These are phyloP conservation scores for Ophiostoma ulmi DNA, from an alignment of 2,329 filamentous ascomycete genomes.

Conservation along the genomic window DNA sequence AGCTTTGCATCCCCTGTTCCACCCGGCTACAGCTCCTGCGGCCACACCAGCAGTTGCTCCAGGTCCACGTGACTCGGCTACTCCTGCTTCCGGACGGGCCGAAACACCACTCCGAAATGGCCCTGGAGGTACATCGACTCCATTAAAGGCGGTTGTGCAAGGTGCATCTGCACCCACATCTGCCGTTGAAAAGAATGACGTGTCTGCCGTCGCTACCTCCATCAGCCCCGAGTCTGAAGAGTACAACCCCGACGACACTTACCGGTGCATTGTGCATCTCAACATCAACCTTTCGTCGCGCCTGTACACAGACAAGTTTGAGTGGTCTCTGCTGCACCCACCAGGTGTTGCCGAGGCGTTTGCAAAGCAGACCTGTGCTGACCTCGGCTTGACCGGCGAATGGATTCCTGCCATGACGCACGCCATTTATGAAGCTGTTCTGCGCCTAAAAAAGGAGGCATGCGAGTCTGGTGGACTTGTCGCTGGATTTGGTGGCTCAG, in stretches of 20 bases:
- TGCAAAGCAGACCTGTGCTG: conserved; percentile 85
- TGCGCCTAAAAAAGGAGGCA: conserved; percentile 91
- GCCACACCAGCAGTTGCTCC: not conserved
- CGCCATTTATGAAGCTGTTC: conserved; percentile 90
- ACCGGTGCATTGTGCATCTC: conserved; percentile 84
- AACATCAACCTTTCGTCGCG: conserved; percentile 89
- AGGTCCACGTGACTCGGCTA: not conserved
- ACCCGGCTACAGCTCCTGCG: conserved; percentile 41
- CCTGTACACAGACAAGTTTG: conserved; percentile 94
- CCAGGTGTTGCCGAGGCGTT: conserved; percentile 89
- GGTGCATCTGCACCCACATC: not conserved
- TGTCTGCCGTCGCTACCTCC: conserved; percentile 66
- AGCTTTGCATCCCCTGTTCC: conserved; percentile 87
- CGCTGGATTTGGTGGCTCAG: conserved; percentile 52
- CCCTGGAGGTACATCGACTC: not conserved
- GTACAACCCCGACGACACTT: conserved; percentile 86
- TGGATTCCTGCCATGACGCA: conserved; percentile 94
- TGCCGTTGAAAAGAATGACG: conserved; percentile 35
- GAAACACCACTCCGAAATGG: conserved; percentile 46
- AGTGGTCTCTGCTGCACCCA: conserved; percentile 91
- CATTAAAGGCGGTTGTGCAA: not conserved
- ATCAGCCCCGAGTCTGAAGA: conserved; percentile 63
- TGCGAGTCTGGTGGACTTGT: conserved; percentile 87
- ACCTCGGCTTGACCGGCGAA: conserved; percentile 82
- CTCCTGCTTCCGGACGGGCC: conserved; percentile 6